Percentiles rank a stretch among this genome's conserved stretches.
These are phyloP conservation scores for Carex myosuroides DNA, from an alignment of 176 grass and related monocot species.

Conservation along the genomic window DNA sequence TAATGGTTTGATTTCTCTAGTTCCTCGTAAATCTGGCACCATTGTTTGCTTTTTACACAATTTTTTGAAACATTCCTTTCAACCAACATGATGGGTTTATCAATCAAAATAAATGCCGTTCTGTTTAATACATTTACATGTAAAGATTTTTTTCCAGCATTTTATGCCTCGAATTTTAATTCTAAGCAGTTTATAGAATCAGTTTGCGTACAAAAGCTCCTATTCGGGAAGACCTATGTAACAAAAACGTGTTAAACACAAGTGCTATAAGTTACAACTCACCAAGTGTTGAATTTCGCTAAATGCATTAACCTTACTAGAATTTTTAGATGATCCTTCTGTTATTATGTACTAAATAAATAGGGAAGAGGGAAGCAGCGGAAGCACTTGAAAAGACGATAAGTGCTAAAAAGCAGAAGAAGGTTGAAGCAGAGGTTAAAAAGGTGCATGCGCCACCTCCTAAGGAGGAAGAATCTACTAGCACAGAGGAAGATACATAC, in stretches of 20 bases:
- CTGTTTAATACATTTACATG: too few relatives aligned
- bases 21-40: background rate
- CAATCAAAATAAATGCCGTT: background rate
- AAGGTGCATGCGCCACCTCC: background rate
- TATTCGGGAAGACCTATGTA: too few relatives aligned
- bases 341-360: background rate
- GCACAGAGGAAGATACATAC: conserved; percentile 49
- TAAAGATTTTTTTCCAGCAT: too few relatives aligned
- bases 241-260: background rate
- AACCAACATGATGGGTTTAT: background rate
- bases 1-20: conserved; percentile 35
- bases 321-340: too few relatives aligned
- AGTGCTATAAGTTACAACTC: background rate
- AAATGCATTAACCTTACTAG: too few relatives aligned
- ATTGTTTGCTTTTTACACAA: background rate
- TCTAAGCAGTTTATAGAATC: too few relatives aligned
- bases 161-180: too few relatives aligned
- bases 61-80: background rate
- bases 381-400: conserved; percentile 44
- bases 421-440: conserved; percentile 20
- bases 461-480: conserved; percentile 33
- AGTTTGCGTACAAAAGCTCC: too few relatives aligned
- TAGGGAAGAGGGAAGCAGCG: conserved; percentile 65
- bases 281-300: background rate
- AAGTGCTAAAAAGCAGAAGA: conserved; percentile 67